Percentiles rank a stretch among this genome's conserved stretches.
Conservation (phyloP, 179 eudicot species). For the Actinidia polygama region DNA sequence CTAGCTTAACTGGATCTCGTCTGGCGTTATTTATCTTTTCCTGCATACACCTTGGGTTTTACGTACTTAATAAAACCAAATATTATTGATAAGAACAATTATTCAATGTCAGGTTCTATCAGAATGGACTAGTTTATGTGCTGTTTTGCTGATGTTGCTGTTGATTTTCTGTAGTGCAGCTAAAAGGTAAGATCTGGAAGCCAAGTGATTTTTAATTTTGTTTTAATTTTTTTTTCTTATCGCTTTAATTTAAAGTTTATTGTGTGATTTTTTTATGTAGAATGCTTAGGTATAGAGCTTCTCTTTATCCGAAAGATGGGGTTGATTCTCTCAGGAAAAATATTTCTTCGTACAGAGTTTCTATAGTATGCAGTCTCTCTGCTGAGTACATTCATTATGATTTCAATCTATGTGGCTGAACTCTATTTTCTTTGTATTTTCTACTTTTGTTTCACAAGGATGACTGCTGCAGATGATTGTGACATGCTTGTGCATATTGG, state of each 20-base stretch:
- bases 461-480: conserved; percentile 77
- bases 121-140: conserved; percentile 53
- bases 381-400: neutral
- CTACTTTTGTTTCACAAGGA: conserved; percentile 40
- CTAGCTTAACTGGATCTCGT: conserved; percentile 1
- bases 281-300: conserved; percentile 49
- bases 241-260: neutral
- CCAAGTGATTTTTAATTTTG: neutral
- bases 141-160: conserved; percentile 41
- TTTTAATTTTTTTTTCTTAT: neutral
- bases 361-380: conserved; percentile 47
- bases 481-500: conserved; percentile 86
- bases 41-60: neutral
- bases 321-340: conserved; percentile 45
- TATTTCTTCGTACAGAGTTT: conserved; percentile 80
- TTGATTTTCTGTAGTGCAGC: conserved; percentile 44
- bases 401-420: conserved; percentile 2
- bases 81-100: conserved; percentile 4
- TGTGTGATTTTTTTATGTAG: neutral
- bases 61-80: neutral
- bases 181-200: conserved; percentile 44
- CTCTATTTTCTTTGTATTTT: conserved; percentile 23
- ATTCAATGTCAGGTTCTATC: conserved; percentile 67
- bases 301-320: conserved; percentile 36
- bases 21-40: conserved; percentile 6